A percentile compares a stretch with the other conserved stretches of the same genome.
Evolutionary conservation across 768 basidiomycete genomes (phyloP).

Genomic region (Fibroporia radiculosa): DNA sequence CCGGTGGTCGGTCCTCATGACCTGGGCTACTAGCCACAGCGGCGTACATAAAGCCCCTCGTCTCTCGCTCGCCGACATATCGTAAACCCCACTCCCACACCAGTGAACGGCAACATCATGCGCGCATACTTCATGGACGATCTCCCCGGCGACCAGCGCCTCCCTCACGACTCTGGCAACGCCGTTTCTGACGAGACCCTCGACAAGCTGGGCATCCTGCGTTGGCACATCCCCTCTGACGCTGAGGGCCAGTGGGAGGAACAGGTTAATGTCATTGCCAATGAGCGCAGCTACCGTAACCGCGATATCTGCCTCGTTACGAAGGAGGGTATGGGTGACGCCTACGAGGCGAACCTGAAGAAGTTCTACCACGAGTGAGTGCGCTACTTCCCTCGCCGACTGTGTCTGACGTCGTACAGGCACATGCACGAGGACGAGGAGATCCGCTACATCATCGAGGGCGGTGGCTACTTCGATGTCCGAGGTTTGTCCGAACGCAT

Average conservation of each 20-base stretch:
- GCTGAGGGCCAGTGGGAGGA: slow-evolving; percentile 35
- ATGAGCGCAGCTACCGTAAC: slow-evolving; percentile 73
- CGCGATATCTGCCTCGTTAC: slow-evolving; percentile 74
- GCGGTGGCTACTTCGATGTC: slow-evolving; percentile 91
- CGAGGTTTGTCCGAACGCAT: slow-evolving; percentile 44
- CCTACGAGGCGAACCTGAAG: slow-evolving; percentile 77
- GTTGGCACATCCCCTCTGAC: slow-evolving; percentile 61
- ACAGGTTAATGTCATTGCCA: slow-evolving; percentile 55
- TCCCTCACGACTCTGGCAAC: slow-evolving; percentile 66
- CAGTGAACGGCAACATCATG: no score
- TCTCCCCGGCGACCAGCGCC: slow-evolving; percentile 72
- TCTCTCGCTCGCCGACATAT: no score
- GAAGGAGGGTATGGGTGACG: slow-evolving; percentile 71
- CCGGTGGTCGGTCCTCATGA: no score
- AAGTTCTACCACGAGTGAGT: slow-evolving; percentile 74
- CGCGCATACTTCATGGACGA: slow-evolving; percentile 72
- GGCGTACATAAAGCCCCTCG: no score
- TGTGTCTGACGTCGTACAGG: slow-evolving; percentile 27
- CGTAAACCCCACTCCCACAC: no score
- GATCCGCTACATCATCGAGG: slow-evolving; percentile 80
- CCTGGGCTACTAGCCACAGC: no score
- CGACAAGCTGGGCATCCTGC: slow-evolving; percentile 50
- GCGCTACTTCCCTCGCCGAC: background rate
- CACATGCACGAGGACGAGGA: slow-evolving; percentile 97
- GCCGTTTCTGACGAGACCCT: slow-evolving; percentile 46